These are phyloP conservation scores for Plectranthus barbatus DNA, from an alignment of 257 asterid species.

Conservation along the genomic window DNA sequence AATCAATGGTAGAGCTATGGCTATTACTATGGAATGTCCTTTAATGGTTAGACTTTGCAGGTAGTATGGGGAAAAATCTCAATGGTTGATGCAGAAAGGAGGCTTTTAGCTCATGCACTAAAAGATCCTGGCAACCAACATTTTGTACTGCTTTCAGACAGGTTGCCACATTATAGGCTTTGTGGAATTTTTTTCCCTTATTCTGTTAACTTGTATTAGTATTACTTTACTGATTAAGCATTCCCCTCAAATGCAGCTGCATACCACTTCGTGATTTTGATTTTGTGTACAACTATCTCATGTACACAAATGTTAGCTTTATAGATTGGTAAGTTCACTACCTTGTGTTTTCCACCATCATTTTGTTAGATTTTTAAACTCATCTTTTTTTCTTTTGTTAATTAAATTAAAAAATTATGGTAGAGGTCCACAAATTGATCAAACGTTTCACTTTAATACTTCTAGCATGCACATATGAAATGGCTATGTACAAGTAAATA, in stretches of 20 bases:
- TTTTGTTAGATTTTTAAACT: no score
- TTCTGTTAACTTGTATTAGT: not conserved
- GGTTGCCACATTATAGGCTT: constrained; percentile 32
- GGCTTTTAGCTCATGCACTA: constrained; percentile 83
- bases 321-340: constrained; percentile 36
- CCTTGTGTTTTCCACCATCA: no score
- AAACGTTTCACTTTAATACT: no score
- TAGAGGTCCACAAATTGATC: no score
- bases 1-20: not conserved
- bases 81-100: constrained; percentile 97
- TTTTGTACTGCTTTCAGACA: constrained; percentile 90
- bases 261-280: constrained; percentile 79
- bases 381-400: no score
- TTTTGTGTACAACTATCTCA: constrained; percentile 88
- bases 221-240: constrained; percentile 24
- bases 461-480: no score
- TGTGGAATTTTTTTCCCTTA: not conserved
- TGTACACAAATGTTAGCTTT: constrained; percentile 88
- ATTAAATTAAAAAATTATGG: no score
- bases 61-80: constrained; percentile 98
- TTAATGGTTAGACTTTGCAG: constrained; percentile 36
- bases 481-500: no score
- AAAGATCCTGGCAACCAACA: constrained; percentile 80
- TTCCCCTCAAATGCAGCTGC: constrained; percentile 67
- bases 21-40: not conserved